Evolutionary conservation across 805 yeast genomes (phyloP).

Genomic region (Cyberlindnera amylophila): DNA sequence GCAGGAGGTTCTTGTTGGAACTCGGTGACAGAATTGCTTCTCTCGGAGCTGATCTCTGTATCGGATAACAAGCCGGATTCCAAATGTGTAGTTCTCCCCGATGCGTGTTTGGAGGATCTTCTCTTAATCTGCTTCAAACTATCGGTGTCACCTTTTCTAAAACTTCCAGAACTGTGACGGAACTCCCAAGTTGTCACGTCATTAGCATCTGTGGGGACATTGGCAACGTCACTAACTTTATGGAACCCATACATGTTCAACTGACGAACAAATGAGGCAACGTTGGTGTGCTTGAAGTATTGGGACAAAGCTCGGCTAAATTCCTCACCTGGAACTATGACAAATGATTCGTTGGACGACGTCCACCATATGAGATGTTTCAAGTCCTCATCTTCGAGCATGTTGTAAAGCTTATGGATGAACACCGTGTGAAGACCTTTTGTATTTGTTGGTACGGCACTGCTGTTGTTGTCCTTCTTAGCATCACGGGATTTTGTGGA

Average conservation of each 20-base stretch:
- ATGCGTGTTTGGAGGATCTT: conserved; percentile 48
- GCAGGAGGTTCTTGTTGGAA: conserved; percentile 3
- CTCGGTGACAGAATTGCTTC: conserved; percentile 21
- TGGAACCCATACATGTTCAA: conserved; percentile 47
- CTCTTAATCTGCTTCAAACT: conserved; percentile 74
- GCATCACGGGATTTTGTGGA: conserved; percentile 5
- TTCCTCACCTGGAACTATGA: conserved; percentile 81
- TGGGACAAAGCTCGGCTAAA: conserved; percentile 66
- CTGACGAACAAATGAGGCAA: conserved; percentile 71
- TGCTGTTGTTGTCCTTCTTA: conserved; percentile 16
- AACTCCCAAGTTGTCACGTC: conserved; percentile 69
- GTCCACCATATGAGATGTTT: conserved; percentile 87
- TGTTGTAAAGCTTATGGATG: conserved; percentile 85
- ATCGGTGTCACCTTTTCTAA: conserved; percentile 77
- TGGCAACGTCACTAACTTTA: conserved; percentile 12
- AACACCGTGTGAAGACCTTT: conserved; percentile 50
- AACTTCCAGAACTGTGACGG: conserved; percentile 73
- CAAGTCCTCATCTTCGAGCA: conserved; percentile 76
- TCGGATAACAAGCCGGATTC: conserved; percentile 16
- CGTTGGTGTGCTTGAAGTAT: conserved; percentile 78
- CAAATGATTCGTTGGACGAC: conserved; percentile 63
- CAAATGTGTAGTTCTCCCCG: conserved; percentile 14
- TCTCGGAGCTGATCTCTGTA: conserved; percentile 20
- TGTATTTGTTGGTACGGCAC: conserved; percentile 21
- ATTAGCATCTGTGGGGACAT: conserved; percentile 1